Evolutionary conservation across 2,329 filamentous ascomycete genomes (phyloP), one percentile per base, ranked within the genome.

Genomic region (Colletotrichum sp.): DNA sequence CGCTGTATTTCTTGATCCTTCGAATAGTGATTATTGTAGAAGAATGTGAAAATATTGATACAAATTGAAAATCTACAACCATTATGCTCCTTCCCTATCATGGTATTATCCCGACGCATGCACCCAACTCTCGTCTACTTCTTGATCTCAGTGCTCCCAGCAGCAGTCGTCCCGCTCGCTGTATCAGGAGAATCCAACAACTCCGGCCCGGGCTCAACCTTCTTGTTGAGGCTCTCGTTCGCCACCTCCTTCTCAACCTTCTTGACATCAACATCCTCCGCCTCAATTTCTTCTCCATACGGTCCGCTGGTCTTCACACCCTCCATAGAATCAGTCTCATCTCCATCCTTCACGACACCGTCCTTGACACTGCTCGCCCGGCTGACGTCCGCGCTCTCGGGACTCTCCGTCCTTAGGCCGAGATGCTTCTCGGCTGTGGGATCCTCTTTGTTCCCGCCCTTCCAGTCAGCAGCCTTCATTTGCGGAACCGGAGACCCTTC

Each of bases 391-490:
- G 89, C 90, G 78, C 93, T 95, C 1, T 89, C 89, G 1, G 93
- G 91, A 8, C 90, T 93, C 75, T 92, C 90, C 6, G 89, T 90
- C 32, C 94, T 87, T 66, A 97, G 81, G 0, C 95, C 95, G 2
- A 98, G 85, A 64, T 92, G 90, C 81, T 92, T 95, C 76, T 90
- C 88, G 15, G 88, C 85, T 8, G 85, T 85, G 1, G 89, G 87
- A 21, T 88, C 87, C 59, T 87, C 86, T 6, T 81, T 80, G 59
- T 89, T 86, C 0, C 83, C 87, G 2, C 94, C 94, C 75, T 93
- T 92, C 95, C 95, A 98, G 81, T 98, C 92, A 1, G 95, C 92
- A 2, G 95, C 86, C 64, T 87, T 84, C 79, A 91, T 91, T 85
- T 98, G 93, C 2, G 91, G 91, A 6, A 98, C 93, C 0, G 92